Conservation (phyloP, 2,329 filamentous ascomycete genomes). For the Aspergillus versicolor region DNA sequence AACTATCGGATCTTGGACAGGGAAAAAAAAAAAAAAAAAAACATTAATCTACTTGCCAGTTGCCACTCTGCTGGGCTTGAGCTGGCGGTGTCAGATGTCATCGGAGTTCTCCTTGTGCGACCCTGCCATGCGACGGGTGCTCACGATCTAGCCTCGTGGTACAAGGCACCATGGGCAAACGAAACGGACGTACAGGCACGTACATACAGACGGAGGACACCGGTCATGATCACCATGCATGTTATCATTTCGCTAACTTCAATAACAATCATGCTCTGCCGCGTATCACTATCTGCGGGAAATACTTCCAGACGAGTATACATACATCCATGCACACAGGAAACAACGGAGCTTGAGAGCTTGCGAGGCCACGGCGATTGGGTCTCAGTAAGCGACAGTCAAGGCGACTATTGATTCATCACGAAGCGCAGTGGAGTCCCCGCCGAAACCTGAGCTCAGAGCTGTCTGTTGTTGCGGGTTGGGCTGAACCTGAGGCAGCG, state of each 20-base stretch:
- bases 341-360: no score
- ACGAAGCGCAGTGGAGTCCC: constrained; percentile 13
- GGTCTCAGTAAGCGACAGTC: not conserved
- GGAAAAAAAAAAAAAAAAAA: no score
- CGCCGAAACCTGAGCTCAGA: constrained; percentile 20
- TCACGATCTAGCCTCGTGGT: constrained; percentile 25
- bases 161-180: constrained; percentile 11
- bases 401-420: constrained; percentile 16
- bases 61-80: no score
- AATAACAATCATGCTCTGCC: no score
- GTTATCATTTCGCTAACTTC: no score
- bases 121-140: constrained; percentile 25
- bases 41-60: no score
- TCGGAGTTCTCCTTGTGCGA: constrained; percentile 15
- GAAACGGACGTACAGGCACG: constrained; percentile 8
- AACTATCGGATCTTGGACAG: no score
- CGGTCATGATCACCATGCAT: not conserved
- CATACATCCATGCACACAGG: no score
- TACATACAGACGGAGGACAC: constrained; percentile 7
- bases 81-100: constrained; percentile 6
- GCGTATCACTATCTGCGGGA: no score
- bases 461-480: constrained; percentile 14
- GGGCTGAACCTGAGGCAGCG: no score
- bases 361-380: not conserved
- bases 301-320: no score